phyloP scores from a whole-genome alignment of 495 filamentous ascomycete genomes.

The Penicillium robsamsonii region DNA sequence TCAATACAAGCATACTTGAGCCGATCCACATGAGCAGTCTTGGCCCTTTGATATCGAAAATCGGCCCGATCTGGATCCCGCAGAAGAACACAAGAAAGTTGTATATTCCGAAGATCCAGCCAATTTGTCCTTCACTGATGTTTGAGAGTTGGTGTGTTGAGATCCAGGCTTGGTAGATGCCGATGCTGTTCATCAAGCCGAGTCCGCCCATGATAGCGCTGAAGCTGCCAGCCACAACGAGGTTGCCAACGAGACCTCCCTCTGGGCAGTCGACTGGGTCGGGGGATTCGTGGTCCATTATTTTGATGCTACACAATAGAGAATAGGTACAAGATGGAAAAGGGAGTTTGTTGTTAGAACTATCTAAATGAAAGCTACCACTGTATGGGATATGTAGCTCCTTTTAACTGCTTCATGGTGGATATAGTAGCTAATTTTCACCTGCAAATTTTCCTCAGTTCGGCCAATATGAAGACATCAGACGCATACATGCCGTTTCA shows the following conservation, averaged over 20 bases:
- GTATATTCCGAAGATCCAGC: constrained; percentile 74
- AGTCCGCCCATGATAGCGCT: constrained; percentile 62
- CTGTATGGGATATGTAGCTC: background rate
- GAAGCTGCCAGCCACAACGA: constrained; percentile 67
- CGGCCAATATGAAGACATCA: constrained; percentile 3
- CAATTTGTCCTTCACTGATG: constrained; percentile 54
- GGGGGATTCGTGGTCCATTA: constrained; percentile 21
- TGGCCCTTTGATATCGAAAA: constrained; percentile 53
- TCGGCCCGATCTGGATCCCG: constrained; percentile 52
- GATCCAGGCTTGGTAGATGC: constrained; percentile 68
- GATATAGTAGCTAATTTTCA: background rate
- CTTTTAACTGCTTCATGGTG: constrained; percentile 1
- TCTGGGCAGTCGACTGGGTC: constrained; percentile 48
- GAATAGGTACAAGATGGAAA: background rate
- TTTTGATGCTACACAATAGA: constrained; percentile 2
- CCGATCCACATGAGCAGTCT: constrained; percentile 44
- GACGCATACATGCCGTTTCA: background rate
- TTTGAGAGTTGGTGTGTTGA: constrained; percentile 56
- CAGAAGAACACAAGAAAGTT: constrained; percentile 61
- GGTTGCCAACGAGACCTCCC: constrained; percentile 64
- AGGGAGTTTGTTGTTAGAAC: background rate
- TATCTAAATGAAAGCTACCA: background rate
- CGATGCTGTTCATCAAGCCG: constrained; percentile 69
- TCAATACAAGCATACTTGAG: constrained; percentile 36
- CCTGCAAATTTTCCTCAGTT: background rate